Conservation (phyloP, 2,329 filamentous ascomycete genomes). For the Ophiostoma quercus region DNA sequence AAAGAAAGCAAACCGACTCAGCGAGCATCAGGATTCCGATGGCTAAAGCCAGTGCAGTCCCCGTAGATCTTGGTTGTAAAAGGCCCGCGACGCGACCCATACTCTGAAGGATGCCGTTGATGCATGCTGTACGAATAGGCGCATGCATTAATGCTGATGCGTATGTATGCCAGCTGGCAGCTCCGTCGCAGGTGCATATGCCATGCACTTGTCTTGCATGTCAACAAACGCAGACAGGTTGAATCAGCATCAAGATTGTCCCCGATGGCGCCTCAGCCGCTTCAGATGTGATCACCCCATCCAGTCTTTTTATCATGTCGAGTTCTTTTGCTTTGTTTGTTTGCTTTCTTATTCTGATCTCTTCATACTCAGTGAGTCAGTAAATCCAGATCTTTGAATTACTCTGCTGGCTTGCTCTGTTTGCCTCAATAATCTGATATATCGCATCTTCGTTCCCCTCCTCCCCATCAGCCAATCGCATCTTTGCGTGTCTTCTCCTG, state of each 20-base stretch:
- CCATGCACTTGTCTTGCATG: background rate
- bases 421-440: background rate
- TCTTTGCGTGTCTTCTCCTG: background rate
- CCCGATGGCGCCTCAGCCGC: background rate
- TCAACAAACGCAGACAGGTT: background rate
- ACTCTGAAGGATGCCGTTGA: background rate
- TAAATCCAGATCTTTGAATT: too few relatives aligned
- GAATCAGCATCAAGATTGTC: background rate
- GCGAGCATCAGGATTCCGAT: background rate
- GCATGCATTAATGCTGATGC: background rate
- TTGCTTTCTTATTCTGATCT: background rate
- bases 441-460: background rate
- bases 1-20: background rate
- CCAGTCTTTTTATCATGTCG: background rate
- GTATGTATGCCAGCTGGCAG: background rate
- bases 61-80: background rate
- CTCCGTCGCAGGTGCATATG: background rate
- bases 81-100: background rate
- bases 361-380: too few relatives aligned
- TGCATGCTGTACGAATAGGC: background rate
- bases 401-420: background rate
- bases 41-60: background rate
- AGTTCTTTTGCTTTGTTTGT: background rate
- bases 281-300: background rate
- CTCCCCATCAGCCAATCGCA: background rate